These are phyloP conservation scores for Russula sp. DNA, from an alignment of 768 basidiomycete species.

Conservation along the genomic window DNA sequence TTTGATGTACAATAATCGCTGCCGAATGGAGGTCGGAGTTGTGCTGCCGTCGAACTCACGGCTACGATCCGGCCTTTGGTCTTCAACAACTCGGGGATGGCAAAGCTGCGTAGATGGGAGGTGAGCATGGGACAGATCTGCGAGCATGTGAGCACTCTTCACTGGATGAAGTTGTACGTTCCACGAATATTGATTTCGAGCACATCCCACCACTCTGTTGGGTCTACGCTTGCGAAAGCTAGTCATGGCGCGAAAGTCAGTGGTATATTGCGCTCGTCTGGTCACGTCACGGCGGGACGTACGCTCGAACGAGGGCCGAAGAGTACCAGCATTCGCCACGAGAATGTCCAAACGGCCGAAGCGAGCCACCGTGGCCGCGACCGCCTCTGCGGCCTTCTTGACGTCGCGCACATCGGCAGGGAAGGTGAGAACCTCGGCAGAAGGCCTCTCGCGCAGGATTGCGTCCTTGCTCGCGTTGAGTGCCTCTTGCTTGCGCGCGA, in stretches of 20 bases:
- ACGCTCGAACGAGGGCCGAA: neutral
- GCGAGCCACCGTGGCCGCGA: neutral
- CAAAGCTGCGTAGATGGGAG: neutral
- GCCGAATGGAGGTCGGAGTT: neutral
- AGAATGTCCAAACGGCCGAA: conserved; percentile 1
- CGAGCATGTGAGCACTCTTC: too few relatives aligned
- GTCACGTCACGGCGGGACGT: neutral
- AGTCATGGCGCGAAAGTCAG: neutral
- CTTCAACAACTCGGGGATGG: neutral
- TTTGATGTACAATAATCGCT: conserved; percentile 16
- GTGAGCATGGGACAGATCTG: neutral
- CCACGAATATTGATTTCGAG: conserved; percentile 8
- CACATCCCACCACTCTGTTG: neutral
- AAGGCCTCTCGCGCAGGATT: neutral
- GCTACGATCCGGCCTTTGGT: conserved; percentile 3
- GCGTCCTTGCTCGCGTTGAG: neutral
- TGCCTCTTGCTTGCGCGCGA: neutral
- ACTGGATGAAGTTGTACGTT: conserved; percentile 11
- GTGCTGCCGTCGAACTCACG: neutral
- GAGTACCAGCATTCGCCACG: conserved; percentile 10
- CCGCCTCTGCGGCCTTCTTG: neutral
- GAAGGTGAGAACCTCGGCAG: neutral
- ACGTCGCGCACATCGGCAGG: too few relatives aligned
- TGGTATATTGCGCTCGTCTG: too few relatives aligned
- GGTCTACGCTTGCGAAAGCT: neutral